phyloP scores from a whole-genome alignment of 306 rosid genomes.

The Boehmeria nivea region DNA sequence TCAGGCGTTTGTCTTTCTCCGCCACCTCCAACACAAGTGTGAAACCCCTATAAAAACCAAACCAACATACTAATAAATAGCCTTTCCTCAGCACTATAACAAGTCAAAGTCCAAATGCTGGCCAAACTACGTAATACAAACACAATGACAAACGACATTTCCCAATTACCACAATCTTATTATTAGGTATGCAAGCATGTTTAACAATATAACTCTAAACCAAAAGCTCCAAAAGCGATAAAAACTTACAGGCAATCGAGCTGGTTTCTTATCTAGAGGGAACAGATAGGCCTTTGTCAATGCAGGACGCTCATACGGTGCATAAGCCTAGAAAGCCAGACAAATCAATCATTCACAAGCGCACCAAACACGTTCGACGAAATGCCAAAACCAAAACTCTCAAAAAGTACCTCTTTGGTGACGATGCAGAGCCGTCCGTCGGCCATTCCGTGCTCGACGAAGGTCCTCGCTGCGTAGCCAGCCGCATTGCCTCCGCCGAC shows the following conservation, averaged over 20 bases:
- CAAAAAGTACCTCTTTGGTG: slow-evolving; percentile 65
- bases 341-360: background rate
- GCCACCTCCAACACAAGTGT: slow-evolving; percentile 96
- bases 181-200: too few relatives aligned
- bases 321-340: slow-evolving; percentile 46
- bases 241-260: slow-evolving; percentile 84
- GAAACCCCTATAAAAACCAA: slow-evolving; percentile 56
- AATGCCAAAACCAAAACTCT: background rate
- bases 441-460: slow-evolving; percentile 93
- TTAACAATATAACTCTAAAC: too few relatives aligned
- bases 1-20: slow-evolving; percentile 94
- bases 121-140: too few relatives aligned
- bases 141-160: slow-evolving; percentile 5
- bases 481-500: slow-evolving; percentile 98
- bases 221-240: slow-evolving; percentile 3
- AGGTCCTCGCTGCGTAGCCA: slow-evolving; percentile 87
- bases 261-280: slow-evolving; percentile 85
- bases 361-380: background rate
- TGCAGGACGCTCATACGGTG: slow-evolving; percentile 98
- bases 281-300: slow-evolving; percentile 76
- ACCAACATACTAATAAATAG: slow-evolving; percentile 4
- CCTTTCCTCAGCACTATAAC: background rate
- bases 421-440: slow-evolving; percentile 91
- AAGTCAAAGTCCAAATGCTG: background rate
- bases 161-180: too few relatives aligned